Base-by-base conservation (phyloP, 2,329 filamentous ascomycete genomes). In the Pleoardoris graminearum region DNA sequence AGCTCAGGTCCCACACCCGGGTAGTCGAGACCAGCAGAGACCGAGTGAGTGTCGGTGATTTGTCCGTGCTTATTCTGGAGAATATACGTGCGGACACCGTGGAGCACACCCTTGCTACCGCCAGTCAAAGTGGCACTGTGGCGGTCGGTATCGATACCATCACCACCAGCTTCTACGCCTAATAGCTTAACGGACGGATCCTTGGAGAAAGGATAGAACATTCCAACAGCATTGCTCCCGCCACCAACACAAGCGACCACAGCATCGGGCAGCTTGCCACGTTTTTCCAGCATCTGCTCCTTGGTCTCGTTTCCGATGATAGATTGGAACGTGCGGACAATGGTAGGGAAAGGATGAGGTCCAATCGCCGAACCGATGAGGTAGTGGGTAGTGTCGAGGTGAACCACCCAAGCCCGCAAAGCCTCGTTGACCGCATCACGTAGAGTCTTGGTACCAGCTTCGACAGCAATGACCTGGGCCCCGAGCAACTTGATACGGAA, bases 401-500 rank as follows among this genome's bases (percentile, higher is more conserved):
- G 84, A 51, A 92, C 89, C 16, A 99, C 92, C 94, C 94, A 99
- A 57, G 90, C 87, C 39, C 94, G 89, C 68, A 99, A 79, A 17
- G 94, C 92, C 77, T 99, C 93, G 77, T 97, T 97, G 76, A 97
- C 93, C 3, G 93, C 79, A 58, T 82, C 79, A 49, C 80, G 76
- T 4, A 81, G 75, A 3, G 79, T 81, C 65, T 86, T 85, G 65
- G 88, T 91, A 49, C 94, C 94, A 41, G 92, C 90, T 72, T 97
- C 91, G 39, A 99, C 94, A 3, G 94, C 88, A 35, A 99, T 84
- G 36, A 99, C 94, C 63, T 89, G 88, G 44, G 94, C 94, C 54
- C 94, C 94, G 5, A 99, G 87, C 10, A 99, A 83, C 75, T 95
- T 94, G 84, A 99, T 99, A 38, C 94, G 89, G 85, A 99, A 99